phyloP scores from a whole-genome alignment of 495 filamentous ascomycete genomes.

The Sphaerosporella brunnea region DNA sequence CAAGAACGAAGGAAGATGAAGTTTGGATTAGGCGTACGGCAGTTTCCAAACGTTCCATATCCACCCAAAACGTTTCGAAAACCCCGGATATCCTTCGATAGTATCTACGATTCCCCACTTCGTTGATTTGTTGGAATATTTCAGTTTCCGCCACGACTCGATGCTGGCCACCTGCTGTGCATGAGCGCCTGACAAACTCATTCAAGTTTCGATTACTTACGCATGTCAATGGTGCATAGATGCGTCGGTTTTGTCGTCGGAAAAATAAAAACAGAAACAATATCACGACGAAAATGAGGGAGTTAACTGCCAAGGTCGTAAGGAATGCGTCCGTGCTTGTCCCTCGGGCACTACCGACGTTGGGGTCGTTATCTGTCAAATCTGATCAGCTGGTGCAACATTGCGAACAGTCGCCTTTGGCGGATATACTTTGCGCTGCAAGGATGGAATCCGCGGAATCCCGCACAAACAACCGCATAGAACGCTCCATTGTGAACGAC shows the following conservation, averaged over 20 bases:
- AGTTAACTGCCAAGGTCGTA: conserved; percentile 51
- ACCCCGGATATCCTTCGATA: conserved; percentile 14
- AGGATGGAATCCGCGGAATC: too few species aligned
- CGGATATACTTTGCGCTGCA: too few species aligned
- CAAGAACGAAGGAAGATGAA: not conserved
- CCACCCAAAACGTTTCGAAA: conserved; percentile 19
- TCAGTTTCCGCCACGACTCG: conserved; percentile 16
- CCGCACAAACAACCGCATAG: too few species aligned
- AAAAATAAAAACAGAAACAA: conserved; percentile 57
- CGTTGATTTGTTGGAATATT: conserved; percentile 10
- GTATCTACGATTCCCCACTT: conserved; percentile 13
- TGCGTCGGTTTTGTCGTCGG: conserved; percentile 48
- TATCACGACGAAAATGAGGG: conserved; percentile 47
- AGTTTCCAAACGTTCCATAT: conserved; percentile 17
- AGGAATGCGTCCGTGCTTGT: conserved; percentile 37
- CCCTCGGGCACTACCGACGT: conserved; percentile 16
- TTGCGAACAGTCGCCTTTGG: too few species aligned
- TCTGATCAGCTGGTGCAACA: too few species aligned
- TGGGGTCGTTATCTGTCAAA: conserved; percentile 11
- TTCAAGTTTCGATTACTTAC: conserved; percentile 25
- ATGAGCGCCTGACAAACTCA: not conserved
- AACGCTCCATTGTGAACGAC: too few species aligned
- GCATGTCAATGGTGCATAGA: conserved; percentile 78
- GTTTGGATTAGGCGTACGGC: conserved; percentile 9
- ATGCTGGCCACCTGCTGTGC: conserved; percentile 9